Conservation (phyloP, 208 protist species). For the Trypanosoma rangeli region DNA sequence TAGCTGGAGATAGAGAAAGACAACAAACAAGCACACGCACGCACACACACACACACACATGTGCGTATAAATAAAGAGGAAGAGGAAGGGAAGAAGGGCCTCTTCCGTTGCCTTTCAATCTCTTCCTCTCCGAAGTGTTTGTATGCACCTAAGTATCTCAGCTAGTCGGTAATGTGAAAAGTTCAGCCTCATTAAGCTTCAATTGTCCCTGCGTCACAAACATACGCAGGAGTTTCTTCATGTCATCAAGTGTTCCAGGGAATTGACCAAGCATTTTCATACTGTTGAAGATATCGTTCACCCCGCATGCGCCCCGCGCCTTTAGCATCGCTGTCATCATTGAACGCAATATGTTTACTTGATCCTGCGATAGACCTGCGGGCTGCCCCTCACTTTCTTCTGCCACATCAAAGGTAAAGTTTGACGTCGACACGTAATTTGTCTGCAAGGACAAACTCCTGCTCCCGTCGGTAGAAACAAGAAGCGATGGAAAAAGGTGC, state of each 20-base stretch:
- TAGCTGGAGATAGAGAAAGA: not conserved
- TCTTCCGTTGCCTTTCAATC: not conserved
- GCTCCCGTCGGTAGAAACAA: slow-evolving; percentile 26
- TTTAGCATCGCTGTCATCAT: slow-evolving; percentile 74
- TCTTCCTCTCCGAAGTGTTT: not conserved
- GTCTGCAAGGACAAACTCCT: slow-evolving; percentile 42
- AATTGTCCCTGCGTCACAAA: slow-evolving; percentile 59
- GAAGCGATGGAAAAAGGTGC: slow-evolving; percentile 29
- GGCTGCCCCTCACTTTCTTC: slow-evolving; percentile 40
- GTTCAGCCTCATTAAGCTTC: slow-evolving; percentile 53
- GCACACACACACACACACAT: slow-evolving; percentile 26
- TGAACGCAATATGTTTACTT: slow-evolving; percentile 59
- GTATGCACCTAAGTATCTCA: not conserved
- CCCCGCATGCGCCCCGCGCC: slow-evolving; percentile 42
- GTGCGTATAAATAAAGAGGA: slow-evolving; percentile 5
- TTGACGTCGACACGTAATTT: slow-evolving; percentile 33
- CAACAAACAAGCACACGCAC: slow-evolving; percentile 11
- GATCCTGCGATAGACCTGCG: slow-evolving; percentile 52
- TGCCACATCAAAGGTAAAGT: slow-evolving; percentile 38
- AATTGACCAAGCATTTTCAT: slow-evolving; percentile 82
- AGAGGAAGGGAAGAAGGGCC: not conserved
- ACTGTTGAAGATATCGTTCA: slow-evolving; percentile 79
- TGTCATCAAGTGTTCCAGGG: slow-evolving; percentile 46
- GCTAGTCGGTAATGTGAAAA: slow-evolving; percentile 46
- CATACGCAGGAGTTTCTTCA: slow-evolving; percentile 65